Evolutionary conservation across 2,329 filamentous ascomycete genomes (phyloP).

Genomic region (Colletotrichum sp.): DNA sequence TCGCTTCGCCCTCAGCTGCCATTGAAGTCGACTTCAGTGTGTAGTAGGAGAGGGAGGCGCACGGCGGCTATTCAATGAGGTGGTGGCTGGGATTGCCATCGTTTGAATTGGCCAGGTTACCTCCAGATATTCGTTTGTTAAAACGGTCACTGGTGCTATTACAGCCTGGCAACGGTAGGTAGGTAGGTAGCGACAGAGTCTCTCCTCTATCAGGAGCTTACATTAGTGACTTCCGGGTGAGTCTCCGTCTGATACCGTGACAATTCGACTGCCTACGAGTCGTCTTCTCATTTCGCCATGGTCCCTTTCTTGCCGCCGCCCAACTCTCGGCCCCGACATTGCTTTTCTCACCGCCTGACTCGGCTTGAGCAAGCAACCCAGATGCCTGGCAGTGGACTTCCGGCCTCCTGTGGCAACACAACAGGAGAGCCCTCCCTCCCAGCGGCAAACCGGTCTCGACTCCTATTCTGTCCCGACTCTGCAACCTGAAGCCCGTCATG

Average conservation of each 20-base stretch:
- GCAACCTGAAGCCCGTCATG: conserved; percentile 1
- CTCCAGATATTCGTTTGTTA: not conserved
- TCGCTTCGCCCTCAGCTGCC: not conserved
- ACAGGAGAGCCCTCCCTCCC: conserved; percentile 15
- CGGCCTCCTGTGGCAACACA: conserved; percentile 9
- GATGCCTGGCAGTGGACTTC: conserved; percentile 19
- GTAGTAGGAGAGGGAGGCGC: not conserved
- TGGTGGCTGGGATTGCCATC: not conserved
- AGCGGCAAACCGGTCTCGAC: conserved; percentile 8
- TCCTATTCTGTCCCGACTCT: not conserved
- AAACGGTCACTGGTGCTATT: not conserved
- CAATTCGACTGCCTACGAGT: not conserved
- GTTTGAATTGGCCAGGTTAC: not conserved
- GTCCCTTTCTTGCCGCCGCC: not conserved
- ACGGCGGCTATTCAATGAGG: not conserved
- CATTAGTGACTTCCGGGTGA: not conserved
- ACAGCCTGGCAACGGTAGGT: not conserved
- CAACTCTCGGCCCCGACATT: not conserved
- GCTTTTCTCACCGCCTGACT: conserved; percentile 19
- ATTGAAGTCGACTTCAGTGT: not conserved
- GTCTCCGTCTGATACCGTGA: not conserved
- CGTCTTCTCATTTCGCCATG: not conserved
- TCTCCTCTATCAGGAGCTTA: not conserved
- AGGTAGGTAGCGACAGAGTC: not conserved
- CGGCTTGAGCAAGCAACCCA: conserved; percentile 10